These are phyloP conservation scores for Xerocomellus intermedius DNA, from an alignment of 768 basidiomycete species.

Conservation along the genomic window DNA sequence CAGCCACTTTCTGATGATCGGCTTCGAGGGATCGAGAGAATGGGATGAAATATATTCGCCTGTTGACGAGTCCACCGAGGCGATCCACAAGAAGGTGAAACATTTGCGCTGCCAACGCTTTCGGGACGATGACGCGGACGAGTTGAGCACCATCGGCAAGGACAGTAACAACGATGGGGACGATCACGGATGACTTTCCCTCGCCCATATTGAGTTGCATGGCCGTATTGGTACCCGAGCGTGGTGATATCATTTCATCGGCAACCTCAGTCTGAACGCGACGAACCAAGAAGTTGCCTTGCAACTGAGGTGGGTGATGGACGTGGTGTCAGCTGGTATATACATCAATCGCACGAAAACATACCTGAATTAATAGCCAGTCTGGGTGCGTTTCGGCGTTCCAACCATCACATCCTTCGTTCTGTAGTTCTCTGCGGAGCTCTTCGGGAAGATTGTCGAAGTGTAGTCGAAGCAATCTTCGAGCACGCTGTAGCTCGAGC, in stretches of 20 bases:
- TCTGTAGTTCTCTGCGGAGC: constrained; percentile 27
- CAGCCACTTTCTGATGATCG: constrained; percentile 9
- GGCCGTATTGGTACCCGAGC: constrained; percentile 34
- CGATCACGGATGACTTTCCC: constrained; percentile 49
- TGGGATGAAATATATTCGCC: constrained; percentile 49
- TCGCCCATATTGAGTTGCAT: constrained; percentile 61
- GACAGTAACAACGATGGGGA: constrained; percentile 41
- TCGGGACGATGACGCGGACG: constrained; percentile 49
- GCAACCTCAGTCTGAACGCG: constrained; percentile 43
- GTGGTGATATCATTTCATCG: constrained; percentile 46
- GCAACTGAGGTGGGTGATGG: constrained; percentile 34
- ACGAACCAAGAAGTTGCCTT: constrained; percentile 43
- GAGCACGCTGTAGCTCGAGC: constrained; percentile 37
- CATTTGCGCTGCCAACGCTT: constrained; percentile 46
- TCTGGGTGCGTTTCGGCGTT: constrained; percentile 29
- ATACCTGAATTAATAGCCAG: constrained; percentile 47
- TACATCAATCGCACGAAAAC: background rate
- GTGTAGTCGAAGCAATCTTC: constrained; percentile 32
- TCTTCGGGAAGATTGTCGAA: constrained; percentile 28
- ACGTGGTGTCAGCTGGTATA: background rate
- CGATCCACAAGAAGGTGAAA: constrained; percentile 45
- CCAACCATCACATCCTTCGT: constrained; percentile 23
- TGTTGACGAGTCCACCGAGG: constrained; percentile 44
- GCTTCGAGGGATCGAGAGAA: constrained; percentile 43
- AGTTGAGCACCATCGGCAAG: constrained; percentile 46